Conservation (phyloP, 2,329 filamentous ascomycete species). For the Stagonosporopsis vannaccii region DNA sequence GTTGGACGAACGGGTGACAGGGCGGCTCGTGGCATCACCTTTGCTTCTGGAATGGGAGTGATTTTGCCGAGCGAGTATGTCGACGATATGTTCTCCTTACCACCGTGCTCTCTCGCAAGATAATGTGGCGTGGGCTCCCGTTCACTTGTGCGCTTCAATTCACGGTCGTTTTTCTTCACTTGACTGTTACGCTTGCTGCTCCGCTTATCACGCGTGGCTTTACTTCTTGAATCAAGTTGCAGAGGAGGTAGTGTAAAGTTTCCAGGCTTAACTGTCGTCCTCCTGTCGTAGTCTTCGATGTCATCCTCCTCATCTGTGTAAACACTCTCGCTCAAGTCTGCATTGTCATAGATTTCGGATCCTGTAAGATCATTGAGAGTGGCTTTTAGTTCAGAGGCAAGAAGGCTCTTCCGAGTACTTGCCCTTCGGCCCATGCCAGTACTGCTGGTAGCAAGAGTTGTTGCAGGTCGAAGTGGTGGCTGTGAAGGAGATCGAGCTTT, state of each 20-base stretch:
- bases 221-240: constrained; percentile 27
- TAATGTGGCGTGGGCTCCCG: constrained; percentile 40
- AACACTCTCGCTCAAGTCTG: constrained; percentile 40
- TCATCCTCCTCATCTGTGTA: constrained; percentile 41
- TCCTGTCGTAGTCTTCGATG: constrained; percentile 34
- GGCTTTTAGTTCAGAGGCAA: constrained; percentile 31
- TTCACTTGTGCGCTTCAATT: constrained; percentile 35
- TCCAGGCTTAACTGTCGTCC: constrained; percentile 30
- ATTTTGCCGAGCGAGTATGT: constrained; percentile 29
- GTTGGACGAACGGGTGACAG: constrained; percentile 27
- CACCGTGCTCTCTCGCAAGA: constrained; percentile 35
- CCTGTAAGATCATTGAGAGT: constrained; percentile 35
- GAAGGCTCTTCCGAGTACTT: constrained; percentile 30
- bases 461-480: constrained; percentile 25
- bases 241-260: constrained; percentile 34
- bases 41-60: constrained; percentile 15
- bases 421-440: constrained; percentile 20
- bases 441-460: constrained; percentile 16
- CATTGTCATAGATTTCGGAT: constrained; percentile 39
- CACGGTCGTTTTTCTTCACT: constrained; percentile 19
- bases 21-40: constrained; percentile 20
- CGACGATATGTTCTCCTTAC: constrained; percentile 42
- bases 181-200: constrained; percentile 24
- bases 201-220: constrained; percentile 16
- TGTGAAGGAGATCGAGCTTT: constrained; percentile 19